Evolutionary conservation across 192 early-diverging fungal species (phyloP), one percentile per base, ranked within the genome.

Genomic region (Linnemannia hyalina): DNA sequence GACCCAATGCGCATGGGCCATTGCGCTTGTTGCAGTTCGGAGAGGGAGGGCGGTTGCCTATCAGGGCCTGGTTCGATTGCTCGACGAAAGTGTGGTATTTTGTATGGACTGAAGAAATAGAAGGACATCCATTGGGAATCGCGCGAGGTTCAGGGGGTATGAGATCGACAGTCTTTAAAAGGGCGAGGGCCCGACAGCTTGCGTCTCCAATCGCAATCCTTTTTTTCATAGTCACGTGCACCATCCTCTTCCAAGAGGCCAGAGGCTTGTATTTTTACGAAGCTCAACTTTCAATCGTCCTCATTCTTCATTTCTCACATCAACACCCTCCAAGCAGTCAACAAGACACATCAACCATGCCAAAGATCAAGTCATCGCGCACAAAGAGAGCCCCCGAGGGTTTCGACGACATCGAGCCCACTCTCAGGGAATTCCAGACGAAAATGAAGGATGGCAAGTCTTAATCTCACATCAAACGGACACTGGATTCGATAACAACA

Each of bases 331-430:
- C 16, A 22, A 55, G 44, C 74, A 49, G 73, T 36, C 35, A 73
- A 40, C 54, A 36, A 75, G 11, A 10, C 46, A 38, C 69, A 35
- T 26, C 49, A 55, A 47, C 54, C 54, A 97, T 97, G 94, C 95
- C 94, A 78, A 95, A 96, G 82, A 93, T 96, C 75, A 93, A 91
- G 87, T 93, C 93, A 55, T 86, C 89, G 73, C 93, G 97, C 73
- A 95, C 95, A 38, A 96, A 97, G 84, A 89, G 93, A 75, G 95
- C 97, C 41, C 98, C 98, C 36, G 97, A 96, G 47, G 99, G 98
- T 18, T 99, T 96, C 91, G 97, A 97, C 75, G 95, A 97, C 57
- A 95, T 99, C 42, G 98, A 99, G 85, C 97, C 97, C 7, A 98
- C 96, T 13, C 90, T 99, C 44, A 85, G 85, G 35, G 98, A 99